A percentile compares a stretch with the other conserved stretches of the same genome.
These are phyloP conservation scores for Bjerkandera adusta DNA, from an alignment of 1,284 basidiomycete species.

Conservation along the genomic window DNA sequence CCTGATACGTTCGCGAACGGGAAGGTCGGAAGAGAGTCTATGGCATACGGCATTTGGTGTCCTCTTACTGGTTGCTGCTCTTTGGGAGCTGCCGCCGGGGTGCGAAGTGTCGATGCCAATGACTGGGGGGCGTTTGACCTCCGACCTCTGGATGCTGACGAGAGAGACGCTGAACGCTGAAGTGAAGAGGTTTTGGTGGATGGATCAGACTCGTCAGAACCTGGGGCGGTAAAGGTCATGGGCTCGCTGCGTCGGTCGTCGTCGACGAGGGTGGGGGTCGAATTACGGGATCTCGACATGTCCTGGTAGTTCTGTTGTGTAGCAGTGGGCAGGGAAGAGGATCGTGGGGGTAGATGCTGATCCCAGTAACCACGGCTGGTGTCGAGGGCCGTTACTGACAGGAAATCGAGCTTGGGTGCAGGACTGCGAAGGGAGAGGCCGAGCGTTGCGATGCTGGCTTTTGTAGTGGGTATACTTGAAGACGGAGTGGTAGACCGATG, in stretches of 20 bases:
- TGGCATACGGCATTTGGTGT: not conserved
- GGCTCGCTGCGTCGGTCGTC: slow-evolving; percentile 8
- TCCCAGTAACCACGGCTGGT: not conserved
- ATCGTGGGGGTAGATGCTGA: slow-evolving; percentile 4
- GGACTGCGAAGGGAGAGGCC: slow-evolving; percentile 9
- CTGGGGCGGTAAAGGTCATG: slow-evolving; percentile 6
- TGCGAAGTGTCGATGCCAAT: not conserved
- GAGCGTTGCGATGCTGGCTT: slow-evolving; percentile 9
- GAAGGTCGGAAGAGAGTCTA: not conserved
- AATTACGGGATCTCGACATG: slow-evolving; percentile 3
- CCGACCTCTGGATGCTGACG: not conserved
- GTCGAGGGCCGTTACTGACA: not conserved
- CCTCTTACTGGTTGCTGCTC: not conserved
- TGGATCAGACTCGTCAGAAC: slow-evolving; percentile 5
- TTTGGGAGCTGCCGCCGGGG: not conserved
- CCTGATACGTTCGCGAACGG: not conserved
- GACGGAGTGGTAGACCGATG: too few relatives aligned
- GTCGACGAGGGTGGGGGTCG: not conserved
- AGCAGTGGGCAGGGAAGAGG: slow-evolving; percentile 3
- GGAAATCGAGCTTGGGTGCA: slow-evolving; percentile 7
- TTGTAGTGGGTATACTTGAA: slow-evolving; percentile 8
- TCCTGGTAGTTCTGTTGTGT: not conserved
- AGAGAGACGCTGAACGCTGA: not conserved
- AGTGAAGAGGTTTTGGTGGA: not conserved
- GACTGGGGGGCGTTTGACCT: too few relatives aligned